Percentiles rank a stretch among this genome's conserved stretches.
Conservation (phyloP, 2,329 filamentous ascomycete species). For the Orbilia javanica region DNA sequence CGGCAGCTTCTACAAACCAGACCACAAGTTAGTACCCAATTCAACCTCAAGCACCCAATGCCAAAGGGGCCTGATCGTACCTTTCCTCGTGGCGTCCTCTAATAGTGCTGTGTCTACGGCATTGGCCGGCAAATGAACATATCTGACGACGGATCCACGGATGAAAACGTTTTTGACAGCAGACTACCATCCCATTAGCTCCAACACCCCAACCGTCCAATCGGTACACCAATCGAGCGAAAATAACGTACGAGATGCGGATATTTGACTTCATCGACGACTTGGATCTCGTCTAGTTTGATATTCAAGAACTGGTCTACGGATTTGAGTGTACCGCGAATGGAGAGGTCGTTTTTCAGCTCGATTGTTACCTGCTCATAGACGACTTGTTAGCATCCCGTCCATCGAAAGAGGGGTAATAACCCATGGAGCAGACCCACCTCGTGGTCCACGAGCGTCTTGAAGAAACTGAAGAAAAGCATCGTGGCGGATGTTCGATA, state of each 20-base stretch:
- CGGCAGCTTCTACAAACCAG: constrained; percentile 52
- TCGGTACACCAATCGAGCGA: constrained; percentile 2
- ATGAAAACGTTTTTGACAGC: constrained; percentile 97
- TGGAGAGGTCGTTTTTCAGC: constrained; percentile 99
- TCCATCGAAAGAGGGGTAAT: not conserved
- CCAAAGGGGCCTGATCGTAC: constrained; percentile 66
- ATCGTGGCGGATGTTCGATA: constrained; percentile 34
- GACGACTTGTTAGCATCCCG: not conserved
- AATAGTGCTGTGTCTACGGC: constrained; percentile 87
- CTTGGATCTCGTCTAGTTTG: constrained; percentile 94
- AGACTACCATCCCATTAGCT: constrained; percentile 66
- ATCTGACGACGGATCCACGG: constrained; percentile 89
- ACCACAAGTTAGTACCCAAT: constrained; percentile 20
- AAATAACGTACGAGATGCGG: constrained; percentile 79
- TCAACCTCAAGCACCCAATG: not conserved
- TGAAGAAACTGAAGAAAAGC: constrained; percentile 82
- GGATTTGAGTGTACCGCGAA: constrained; percentile 93
- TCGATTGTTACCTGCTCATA: constrained; percentile 86
- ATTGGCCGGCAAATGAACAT: constrained; percentile 85
- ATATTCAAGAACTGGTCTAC: constrained; percentile 99
- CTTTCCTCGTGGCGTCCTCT: constrained; percentile 91
- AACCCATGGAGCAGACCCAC: constrained; percentile 23
- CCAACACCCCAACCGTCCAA: not conserved
- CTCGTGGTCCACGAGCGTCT: constrained; percentile 85
- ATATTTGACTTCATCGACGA: constrained; percentile 93